These are phyloP conservation scores for Apiospora aurea DNA, from an alignment of 2,329 filamentous ascomycete species.

Conservation along the genomic window DNA sequence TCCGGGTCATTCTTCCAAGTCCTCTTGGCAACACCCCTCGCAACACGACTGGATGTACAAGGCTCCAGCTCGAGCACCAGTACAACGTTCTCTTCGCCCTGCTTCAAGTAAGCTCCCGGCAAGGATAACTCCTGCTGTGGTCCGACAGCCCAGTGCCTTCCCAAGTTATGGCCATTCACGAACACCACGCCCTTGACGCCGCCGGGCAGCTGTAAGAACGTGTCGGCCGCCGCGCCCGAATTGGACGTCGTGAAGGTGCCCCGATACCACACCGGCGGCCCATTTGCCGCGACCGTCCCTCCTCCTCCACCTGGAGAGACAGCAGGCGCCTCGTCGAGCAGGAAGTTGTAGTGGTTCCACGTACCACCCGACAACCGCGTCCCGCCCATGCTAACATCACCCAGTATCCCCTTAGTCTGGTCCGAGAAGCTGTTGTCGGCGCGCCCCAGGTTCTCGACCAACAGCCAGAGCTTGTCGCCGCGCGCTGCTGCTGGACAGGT, in stretches of 20 bases:
- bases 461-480: constrained; percentile 50
- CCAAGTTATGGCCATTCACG: constrained; percentile 54
- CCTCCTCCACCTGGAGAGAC: background rate
- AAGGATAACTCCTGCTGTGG: constrained; percentile 57
- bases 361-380: constrained; percentile 36
- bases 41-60: constrained; percentile 31
- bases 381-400: constrained; percentile 49
- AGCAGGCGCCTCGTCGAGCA: constrained; percentile 40
- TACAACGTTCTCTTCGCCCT: constrained; percentile 46
- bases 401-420: constrained; percentile 54
- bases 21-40: constrained; percentile 36
- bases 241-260: constrained; percentile 42
- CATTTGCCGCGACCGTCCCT: constrained; percentile 26
- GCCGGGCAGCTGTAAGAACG: constrained; percentile 48
- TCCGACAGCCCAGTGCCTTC: constrained; percentile 54
- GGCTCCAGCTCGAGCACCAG: constrained; percentile 54
- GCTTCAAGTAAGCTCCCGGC: constrained; percentile 48
- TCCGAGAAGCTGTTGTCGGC: constrained; percentile 52
- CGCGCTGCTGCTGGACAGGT: constrained; percentile 35
- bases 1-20: constrained; percentile 41
- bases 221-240: constrained; percentile 36
- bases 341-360: constrained; percentile 51
- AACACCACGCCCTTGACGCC: constrained; percentile 54
- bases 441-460: constrained; percentile 60
- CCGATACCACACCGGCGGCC: constrained; percentile 40